A percentile compares a stretch with the other conserved stretches of the same genome.
Conservation (phyloP, 805 yeast species). For the Candida quercuum region DNA sequence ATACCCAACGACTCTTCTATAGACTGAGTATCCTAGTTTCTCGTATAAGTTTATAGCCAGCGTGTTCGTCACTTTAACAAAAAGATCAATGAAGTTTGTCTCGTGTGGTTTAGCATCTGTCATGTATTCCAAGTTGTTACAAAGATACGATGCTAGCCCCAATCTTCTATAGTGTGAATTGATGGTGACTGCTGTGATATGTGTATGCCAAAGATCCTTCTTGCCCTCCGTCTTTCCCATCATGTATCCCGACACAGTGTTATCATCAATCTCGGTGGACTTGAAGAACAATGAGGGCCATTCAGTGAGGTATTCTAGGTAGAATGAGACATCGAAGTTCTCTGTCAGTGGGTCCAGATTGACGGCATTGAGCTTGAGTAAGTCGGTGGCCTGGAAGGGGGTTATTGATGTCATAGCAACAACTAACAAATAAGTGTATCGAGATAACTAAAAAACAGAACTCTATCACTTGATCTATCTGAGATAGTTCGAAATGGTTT, state of each 20-base stretch:
- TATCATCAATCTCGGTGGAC: slow-evolving; percentile 42
- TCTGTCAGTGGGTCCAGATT: slow-evolving; percentile 90
- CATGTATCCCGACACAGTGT: slow-evolving; percentile 63
- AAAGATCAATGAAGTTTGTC: slow-evolving; percentile 83
- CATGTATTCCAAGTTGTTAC: slow-evolving; percentile 64
- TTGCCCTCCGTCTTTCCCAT: slow-evolving; percentile 95
- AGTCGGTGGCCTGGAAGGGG: slow-evolving; percentile 85
- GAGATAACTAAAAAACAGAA: too few relatives aligned
- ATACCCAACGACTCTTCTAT: slow-evolving; percentile 83
- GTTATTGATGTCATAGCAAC: slow-evolving; percentile 90
- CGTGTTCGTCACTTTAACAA: slow-evolving; percentile 80
- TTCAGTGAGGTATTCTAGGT: slow-evolving; percentile 70
- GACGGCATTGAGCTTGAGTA: slow-evolving; percentile 65
- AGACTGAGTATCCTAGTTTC: slow-evolving; percentile 79
- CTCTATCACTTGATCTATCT: too few relatives aligned
- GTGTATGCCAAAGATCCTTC: slow-evolving; percentile 88
- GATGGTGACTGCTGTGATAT: slow-evolving; percentile 92
- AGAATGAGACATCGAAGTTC: slow-evolving; percentile 80
- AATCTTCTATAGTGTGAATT: slow-evolving; percentile 77
- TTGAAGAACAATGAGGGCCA: slow-evolving; percentile 93
- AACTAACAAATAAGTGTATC: too few relatives aligned
- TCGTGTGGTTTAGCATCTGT: slow-evolving; percentile 77
- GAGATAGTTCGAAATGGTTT: too few relatives aligned
- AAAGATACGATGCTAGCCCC: slow-evolving; percentile 78
- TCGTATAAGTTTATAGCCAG: slow-evolving; percentile 82